These are phyloP conservation scores for Saccharomycopsis synnaedendra DNA, from an alignment of 805 yeast genomes.

Conservation along the genomic window DNA sequence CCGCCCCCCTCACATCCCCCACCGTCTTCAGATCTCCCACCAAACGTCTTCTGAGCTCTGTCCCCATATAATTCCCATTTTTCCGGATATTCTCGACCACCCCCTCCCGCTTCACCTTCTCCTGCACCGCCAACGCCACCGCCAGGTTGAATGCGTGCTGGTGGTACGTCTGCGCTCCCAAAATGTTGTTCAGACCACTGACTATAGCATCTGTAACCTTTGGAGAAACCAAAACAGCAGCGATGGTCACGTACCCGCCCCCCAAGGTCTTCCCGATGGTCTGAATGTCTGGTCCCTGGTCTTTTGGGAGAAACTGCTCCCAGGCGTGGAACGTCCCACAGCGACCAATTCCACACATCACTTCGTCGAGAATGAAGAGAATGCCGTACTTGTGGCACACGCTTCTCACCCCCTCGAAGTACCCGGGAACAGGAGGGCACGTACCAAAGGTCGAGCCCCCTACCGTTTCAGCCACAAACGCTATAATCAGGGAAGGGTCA, in stretches of 20 bases:
- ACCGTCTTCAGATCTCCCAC: constrained; percentile 26
- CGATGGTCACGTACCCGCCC: constrained; percentile 38
- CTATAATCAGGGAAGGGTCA: constrained; percentile 34
- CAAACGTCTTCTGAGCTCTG: constrained; percentile 25
- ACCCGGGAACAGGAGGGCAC: constrained; percentile 33
- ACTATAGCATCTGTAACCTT: constrained; percentile 27
- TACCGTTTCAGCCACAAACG: constrained; percentile 34
- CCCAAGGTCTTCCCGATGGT: constrained; percentile 39
- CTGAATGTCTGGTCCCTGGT: constrained; percentile 35
- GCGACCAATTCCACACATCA: constrained; percentile 49
- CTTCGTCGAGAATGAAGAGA: constrained; percentile 40
- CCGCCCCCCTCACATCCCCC: constrained; percentile 55
- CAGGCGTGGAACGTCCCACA: constrained; percentile 37
- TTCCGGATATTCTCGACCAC: constrained; percentile 31
- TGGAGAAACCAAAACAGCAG: constrained; percentile 33
- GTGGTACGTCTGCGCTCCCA: constrained; percentile 43
- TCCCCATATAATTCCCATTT: constrained; percentile 33
- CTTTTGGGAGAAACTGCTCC: constrained; percentile 30
- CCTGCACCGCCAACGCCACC: constrained; percentile 36
- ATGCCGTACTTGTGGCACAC: constrained; percentile 42
- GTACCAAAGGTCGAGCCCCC: constrained; percentile 37
- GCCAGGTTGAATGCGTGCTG: constrained; percentile 35
- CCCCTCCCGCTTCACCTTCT: constrained; percentile 25
- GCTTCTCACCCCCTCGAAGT: constrained; percentile 33
- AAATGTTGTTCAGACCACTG: constrained; percentile 29